Conservation (phyloP, 2,329 filamentous ascomycete species). For the Teratosphaeriaceae sp. region DNA sequence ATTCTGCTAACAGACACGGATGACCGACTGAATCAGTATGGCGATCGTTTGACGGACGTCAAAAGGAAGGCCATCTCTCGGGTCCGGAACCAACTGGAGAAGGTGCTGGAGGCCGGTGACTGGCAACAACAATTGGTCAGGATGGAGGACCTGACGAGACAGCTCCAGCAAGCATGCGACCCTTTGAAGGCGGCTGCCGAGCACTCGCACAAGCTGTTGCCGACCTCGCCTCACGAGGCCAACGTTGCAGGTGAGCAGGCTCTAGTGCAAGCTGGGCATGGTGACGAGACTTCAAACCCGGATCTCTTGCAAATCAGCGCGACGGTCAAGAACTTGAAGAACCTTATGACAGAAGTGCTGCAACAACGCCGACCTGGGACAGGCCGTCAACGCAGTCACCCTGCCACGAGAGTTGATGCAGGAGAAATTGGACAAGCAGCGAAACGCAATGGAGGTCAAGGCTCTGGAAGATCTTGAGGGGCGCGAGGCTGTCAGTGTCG, state of each 20-base stretch:
- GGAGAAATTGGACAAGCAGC: slow-evolving; percentile 13
- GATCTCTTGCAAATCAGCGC: slow-evolving; percentile 21
- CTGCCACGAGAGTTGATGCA: slow-evolving; percentile 20
- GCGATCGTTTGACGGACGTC: slow-evolving; percentile 20
- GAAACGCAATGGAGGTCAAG: slow-evolving; percentile 5
- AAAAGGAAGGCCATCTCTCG: slow-evolving; percentile 23
- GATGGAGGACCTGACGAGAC: slow-evolving; percentile 15
- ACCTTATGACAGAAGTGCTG: slow-evolving; percentile 27
- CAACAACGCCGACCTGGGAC: slow-evolving; percentile 24
- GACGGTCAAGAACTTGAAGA: slow-evolving; percentile 21
- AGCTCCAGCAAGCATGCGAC: slow-evolving; percentile 15
- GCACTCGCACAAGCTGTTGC: slow-evolving; percentile 22
- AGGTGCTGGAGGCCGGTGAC: slow-evolving; percentile 17
- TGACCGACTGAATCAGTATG: slow-evolving; percentile 21
- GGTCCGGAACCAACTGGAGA: slow-evolving; percentile 21
- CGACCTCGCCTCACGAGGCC: slow-evolving; percentile 29
- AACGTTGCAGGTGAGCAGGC: slow-evolving; percentile 31
- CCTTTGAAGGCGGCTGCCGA: slow-evolving; percentile 21
- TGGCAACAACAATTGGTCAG: slow-evolving; percentile 14
- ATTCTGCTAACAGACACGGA: slow-evolving; percentile 21
- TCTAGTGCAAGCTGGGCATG: slow-evolving; percentile 18
- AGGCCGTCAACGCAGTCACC: slow-evolving; percentile 23
- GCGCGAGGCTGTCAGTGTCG: slow-evolving; percentile 8
- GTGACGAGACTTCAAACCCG: slow-evolving; percentile 6
- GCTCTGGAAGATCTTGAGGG: slow-evolving; percentile 9